These are phyloP conservation scores for Lablab purpureus DNA, from an alignment of 306 rosid species.

Conservation along the genomic window DNA sequence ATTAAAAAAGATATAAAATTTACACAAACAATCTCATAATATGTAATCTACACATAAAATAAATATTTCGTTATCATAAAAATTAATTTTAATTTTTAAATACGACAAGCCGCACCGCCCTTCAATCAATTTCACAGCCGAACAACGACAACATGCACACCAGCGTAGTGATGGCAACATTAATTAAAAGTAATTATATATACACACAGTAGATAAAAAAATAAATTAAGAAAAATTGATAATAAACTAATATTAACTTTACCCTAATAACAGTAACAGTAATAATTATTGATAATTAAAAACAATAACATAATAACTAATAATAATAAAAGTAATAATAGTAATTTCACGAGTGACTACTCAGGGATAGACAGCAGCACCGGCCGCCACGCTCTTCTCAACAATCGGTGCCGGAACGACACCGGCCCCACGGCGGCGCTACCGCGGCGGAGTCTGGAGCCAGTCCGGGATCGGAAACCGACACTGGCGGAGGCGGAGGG, in stretches of 20 bases:
- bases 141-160: not conserved
- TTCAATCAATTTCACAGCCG: not conserved
- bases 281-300: not conserved
- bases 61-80: not conserved
- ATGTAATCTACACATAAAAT: not conserved
- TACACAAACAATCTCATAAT: too few species aligned
- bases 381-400: slow-evolving; percentile 86
- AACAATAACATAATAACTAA: too few species aligned
- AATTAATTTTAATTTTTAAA: not conserved
- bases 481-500: slow-evolving; percentile 35
- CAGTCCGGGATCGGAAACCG: slow-evolving; percentile 26
- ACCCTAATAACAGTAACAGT: not conserved
- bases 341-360: slow-evolving; percentile 40
- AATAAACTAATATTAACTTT: not conserved
- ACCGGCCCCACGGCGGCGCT: slow-evolving; percentile 51
- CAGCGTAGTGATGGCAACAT: not conserved
- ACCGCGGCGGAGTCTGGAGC: slow-evolving; percentile 48
- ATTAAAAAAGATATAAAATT: too few species aligned
- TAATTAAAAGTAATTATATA: not conserved
- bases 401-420: slow-evolving; percentile 67
- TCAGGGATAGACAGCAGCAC: slow-evolving; percentile 83
- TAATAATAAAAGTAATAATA: not conserved
- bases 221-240: not conserved
- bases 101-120: not conserved
- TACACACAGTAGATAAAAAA: not conserved